Percentiles rank a stretch among this genome's conserved stretches.
Evolutionary conservation across 176 grass and related monocot species (phyloP).

Genomic region (Hordeum vulgare): DNA sequence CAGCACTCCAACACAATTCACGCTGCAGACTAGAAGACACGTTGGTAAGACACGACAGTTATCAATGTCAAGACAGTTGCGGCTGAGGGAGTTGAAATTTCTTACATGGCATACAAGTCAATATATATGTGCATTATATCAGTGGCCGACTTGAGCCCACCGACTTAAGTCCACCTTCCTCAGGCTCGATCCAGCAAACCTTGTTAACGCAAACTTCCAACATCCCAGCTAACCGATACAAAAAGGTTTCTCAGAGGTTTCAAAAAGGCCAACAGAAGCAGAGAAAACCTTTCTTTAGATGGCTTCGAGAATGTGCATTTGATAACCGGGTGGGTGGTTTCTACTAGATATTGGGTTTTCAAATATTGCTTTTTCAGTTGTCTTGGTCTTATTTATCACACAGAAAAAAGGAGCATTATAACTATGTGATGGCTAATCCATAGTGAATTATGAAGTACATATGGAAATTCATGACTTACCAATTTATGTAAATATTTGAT

Average conservation of each 20-base stretch:
- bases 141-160: slow-evolving; percentile 41
- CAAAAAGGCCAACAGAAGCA: not conserved
- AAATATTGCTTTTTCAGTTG: no score
- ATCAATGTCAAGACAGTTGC: not conserved
- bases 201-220: slow-evolving; percentile 46
- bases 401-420: no score
- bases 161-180: slow-evolving; percentile 53
- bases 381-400: no score
- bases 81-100: not conserved
- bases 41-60: no score
- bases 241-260: not conserved
- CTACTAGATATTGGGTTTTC: no score
- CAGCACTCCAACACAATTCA: no score
- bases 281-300: not conserved
- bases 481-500: no score
- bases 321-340: not conserved
- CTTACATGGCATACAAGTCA: not conserved
- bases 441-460: no score
- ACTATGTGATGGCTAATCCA: no score
- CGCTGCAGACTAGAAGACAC: no score
- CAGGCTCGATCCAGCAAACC: slow-evolving; percentile 39
- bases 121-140: slow-evolving; percentile 19
- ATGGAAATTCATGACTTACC: no score
- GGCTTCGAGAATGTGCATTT: not conserved
- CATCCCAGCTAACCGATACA: slow-evolving; percentile 27